Evolutionary conservation across 1,284 basidiomycete species (phyloP), one percentile per base, ranked within the genome.

Genomic region (Trametes polyzona): DNA sequence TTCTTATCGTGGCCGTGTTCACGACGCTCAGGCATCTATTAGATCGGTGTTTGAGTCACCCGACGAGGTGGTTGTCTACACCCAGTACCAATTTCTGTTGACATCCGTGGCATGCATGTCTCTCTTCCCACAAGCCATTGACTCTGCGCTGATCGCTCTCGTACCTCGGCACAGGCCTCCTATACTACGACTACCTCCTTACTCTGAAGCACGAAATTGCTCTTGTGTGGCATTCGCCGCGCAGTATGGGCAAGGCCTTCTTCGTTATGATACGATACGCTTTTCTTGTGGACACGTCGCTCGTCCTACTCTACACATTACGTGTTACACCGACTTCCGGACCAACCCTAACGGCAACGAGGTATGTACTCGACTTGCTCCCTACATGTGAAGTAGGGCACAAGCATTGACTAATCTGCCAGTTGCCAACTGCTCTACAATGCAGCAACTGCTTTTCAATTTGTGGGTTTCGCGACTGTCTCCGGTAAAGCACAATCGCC

Each of bases 111-210:
- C 46, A 19, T 36, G 46, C 37, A 9, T 9, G 44, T 24, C 4
- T 14, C 11, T 8, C n/a, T n/a, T n/a, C n/a, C n/a, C n/a, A n/a
- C n/a, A n/a, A n/a, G n/a, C n/a, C n/a, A n/a, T n/a, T n/a, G n/a
- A n/a, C n/a, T n/a, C n/a, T n/a, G n/a, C n/a, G n/a, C n/a, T n/a
- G n/a, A n/a, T n/a, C n/a, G n/a, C n/a, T 44, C 27, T 27, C 14
- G 11, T 12, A 19, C 21, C 11, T 19, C n/a, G n/a, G 5, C 6
- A 17, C 19, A 50, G 48, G 37, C 23, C 19, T 50, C 3, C 30
- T 50, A 7, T 50, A 16, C 29, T 50, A 50, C 17, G 48, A 50
- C 14, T 50, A 30, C 21, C 9, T 50, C 10, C 37, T 50, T 16
- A 50, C 48, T 1, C 37, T 50, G 8, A 23, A 40, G 26, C 23